These are phyloP conservation scores for Pseudonectria foliicola DNA, from an alignment of 2,329 filamentous ascomycete genomes.

Conservation along the genomic window DNA sequence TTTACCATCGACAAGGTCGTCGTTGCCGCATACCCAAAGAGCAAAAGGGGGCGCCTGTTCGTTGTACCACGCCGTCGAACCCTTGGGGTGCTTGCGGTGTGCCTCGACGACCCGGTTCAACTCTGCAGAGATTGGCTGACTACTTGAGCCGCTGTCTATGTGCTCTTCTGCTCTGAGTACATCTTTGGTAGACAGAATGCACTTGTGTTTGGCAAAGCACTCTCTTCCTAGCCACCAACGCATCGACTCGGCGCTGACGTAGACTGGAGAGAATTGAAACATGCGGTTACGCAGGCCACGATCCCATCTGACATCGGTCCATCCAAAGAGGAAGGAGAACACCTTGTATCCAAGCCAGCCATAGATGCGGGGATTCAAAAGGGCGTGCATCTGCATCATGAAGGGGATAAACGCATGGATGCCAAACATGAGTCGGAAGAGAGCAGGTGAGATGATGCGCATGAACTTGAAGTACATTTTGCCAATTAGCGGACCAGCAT, in stretches of 20 bases:
- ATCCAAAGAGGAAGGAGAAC: constrained; percentile 83
- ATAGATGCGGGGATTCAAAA: constrained; percentile 62
- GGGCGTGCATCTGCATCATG: constrained; percentile 77
- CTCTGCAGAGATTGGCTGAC: constrained; percentile 10
- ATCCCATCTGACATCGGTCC: constrained; percentile 83
- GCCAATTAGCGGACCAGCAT: constrained; percentile 77
- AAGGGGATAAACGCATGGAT: constrained; percentile 90
- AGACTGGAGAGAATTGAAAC: constrained; percentile 90
- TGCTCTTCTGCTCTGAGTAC: constrained; percentile 55
- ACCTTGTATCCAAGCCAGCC: constrained; percentile 80
- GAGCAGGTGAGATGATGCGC: constrained; percentile 64
- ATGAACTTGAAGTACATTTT: constrained; percentile 93
- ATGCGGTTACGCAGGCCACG: constrained; percentile 68
- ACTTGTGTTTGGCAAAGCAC: constrained; percentile 73
- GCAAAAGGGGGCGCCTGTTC: constrained; percentile 73
- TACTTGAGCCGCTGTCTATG: constrained; percentile 42
- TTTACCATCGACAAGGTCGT: constrained; percentile 76
- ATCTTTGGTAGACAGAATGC: constrained; percentile 74
- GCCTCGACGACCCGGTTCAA: constrained; percentile 24
- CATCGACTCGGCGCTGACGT: constrained; percentile 85
- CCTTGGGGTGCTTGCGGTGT: constrained; percentile 34
- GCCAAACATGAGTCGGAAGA: constrained; percentile 80
- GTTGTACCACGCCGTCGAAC: constrained; percentile 72
- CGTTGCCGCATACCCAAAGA: constrained; percentile 77
- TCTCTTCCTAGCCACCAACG: constrained; percentile 90